Base-by-base conservation (phyloP, 192 early-diverging fungal species). In the Geosiphon pyriformis region DNA sequence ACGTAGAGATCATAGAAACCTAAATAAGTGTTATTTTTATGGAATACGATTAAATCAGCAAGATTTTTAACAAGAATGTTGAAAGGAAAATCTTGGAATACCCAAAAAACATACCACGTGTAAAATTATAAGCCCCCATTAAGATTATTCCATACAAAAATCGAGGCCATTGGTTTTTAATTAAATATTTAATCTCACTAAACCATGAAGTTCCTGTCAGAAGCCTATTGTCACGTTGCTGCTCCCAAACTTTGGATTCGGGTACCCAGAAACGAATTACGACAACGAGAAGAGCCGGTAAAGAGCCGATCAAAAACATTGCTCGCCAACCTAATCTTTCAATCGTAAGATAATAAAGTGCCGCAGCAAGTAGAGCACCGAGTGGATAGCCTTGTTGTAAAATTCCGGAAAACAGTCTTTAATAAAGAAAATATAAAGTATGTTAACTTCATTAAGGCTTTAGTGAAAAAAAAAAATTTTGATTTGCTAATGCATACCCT, bases 351-450 rank as follows among this genome's bases (percentile, higher is more conserved):
- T 82, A 84, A 68, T 85, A 85, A 22, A 89, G 58, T 54, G 85
- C 62, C 1, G 84, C 72, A 3, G 90, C 87, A 0, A 91, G 51
- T 0, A 91, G 74, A 67, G 85, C 86, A 6, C 90, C 90, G 15
- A 78, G 64, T 8, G 90, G 82, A 68, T 88, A 89, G 1, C 85
- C 87, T 74, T 88, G 76, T 57, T 91, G 90, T 35, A 90, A 76
- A 32, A 91, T 87, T 29, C 89, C 89, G 4, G 87, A 84, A 30
- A 91, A 90, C 22, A 91, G 67, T 48, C 54, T 56, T 32, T 18
- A 31, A 31, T 32, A 56, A 18, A 18, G 6, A 56, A 18, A 56
- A 30, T 56, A 12, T 23, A 10, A 31, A 56, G 29, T 23, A 30
- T 30, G 20, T 23, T 20, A 53, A 52, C 8, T 23, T 52, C 17